These are phyloP conservation scores for Neofusicoccum umdonicola DNA, from an alignment of 2,329 filamentous ascomycete species.

Conservation along the genomic window DNA sequence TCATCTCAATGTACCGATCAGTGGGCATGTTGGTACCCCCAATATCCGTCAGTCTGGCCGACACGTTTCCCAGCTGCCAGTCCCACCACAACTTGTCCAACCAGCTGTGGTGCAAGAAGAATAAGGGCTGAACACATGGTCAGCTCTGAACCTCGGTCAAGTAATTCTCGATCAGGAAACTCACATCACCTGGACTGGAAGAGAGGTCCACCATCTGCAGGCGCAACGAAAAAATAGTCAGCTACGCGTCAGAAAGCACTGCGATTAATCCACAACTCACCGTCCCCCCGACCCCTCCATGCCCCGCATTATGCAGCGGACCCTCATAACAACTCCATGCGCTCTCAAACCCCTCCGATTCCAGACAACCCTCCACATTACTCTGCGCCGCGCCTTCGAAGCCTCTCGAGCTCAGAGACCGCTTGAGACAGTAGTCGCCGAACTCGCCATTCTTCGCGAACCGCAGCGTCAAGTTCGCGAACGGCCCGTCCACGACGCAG, in stretches of 20 bases:
- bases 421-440: slow-evolving; percentile 13
- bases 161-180: too few relatives aligned
- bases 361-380: not conserved
- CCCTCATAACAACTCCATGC: slow-evolving; percentile 14
- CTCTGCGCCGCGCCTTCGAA: slow-evolving; percentile 3
- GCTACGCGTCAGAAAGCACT: too few relatives aligned
- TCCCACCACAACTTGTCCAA: slow-evolving; percentile 46
- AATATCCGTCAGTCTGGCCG: slow-evolving; percentile 14
- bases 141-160: too few relatives aligned
- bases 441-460: slow-evolving; percentile 26
- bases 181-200: slow-evolving; percentile 13
- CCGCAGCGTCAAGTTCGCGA: slow-evolving; percentile 34
- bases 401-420: not conserved
- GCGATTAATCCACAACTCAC: not conserved
- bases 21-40: slow-evolving; percentile 9
- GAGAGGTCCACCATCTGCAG: slow-evolving; percentile 14
- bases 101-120: slow-evolving; percentile 45
- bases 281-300: slow-evolving; percentile 15
- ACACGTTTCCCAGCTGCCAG: slow-evolving; percentile 42
- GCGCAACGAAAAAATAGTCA: too few relatives aligned
- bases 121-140: slow-evolving; percentile 22
- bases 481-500: slow-evolving; percentile 37
- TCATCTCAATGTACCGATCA: not conserved
- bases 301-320: slow-evolving; percentile 14
- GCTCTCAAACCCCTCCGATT: not conserved